These are phyloP conservation scores for Cercophora sp. DNA, from an alignment of 495 filamentous ascomycete species.

Conservation along the genomic window DNA sequence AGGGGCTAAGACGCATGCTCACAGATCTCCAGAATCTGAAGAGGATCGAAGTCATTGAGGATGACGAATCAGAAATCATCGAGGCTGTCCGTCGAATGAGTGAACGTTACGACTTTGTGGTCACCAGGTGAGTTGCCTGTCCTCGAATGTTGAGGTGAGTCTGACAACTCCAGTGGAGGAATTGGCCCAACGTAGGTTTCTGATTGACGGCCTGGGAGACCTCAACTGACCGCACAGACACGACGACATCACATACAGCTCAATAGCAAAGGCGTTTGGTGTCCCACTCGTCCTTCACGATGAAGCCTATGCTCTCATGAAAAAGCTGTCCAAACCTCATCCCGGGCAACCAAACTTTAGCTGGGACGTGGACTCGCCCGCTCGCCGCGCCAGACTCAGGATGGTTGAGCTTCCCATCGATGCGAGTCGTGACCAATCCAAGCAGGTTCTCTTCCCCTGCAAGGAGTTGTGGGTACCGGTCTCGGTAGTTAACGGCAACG, in stretches of 20 bases:
- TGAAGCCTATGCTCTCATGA: slow-evolving; percentile 76
- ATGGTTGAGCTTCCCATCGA: slow-evolving; percentile 89
- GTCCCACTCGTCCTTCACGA: slow-evolving; percentile 73
- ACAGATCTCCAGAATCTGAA: slow-evolving; percentile 57
- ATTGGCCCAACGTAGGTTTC: slow-evolving; percentile 80
- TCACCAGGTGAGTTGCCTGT: slow-evolving; percentile 58
- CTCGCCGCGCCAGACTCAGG: slow-evolving; percentile 72
- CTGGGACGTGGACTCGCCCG: slow-evolving; percentile 78
- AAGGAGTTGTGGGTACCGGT: slow-evolving; percentile 89
- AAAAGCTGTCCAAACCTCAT: slow-evolving; percentile 66
- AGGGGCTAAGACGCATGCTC: neutral
- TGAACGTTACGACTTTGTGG: slow-evolving; percentile 83
- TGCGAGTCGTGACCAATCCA: slow-evolving; percentile 49
- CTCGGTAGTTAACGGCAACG: slow-evolving; percentile 79
- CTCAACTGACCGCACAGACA: slow-evolving; percentile 52
- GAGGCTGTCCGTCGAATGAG: slow-evolving; percentile 85
- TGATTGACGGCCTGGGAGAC: neutral
- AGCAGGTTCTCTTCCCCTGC: slow-evolving; percentile 71
- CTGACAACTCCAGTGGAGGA: slow-evolving; percentile 76
- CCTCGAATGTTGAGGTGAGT: too few relatives aligned
- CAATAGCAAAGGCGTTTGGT: slow-evolving; percentile 84
- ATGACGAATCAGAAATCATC: slow-evolving; percentile 85
- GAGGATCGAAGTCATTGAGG: slow-evolving; percentile 85
- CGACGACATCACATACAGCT: slow-evolving; percentile 95
- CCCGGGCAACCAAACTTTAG: slow-evolving; percentile 70